Evolutionary conservation across 164 flowering plant species (phyloP), one percentile per base, ranked within the genome.

Genomic region (Aristolochia contorta): DNA sequence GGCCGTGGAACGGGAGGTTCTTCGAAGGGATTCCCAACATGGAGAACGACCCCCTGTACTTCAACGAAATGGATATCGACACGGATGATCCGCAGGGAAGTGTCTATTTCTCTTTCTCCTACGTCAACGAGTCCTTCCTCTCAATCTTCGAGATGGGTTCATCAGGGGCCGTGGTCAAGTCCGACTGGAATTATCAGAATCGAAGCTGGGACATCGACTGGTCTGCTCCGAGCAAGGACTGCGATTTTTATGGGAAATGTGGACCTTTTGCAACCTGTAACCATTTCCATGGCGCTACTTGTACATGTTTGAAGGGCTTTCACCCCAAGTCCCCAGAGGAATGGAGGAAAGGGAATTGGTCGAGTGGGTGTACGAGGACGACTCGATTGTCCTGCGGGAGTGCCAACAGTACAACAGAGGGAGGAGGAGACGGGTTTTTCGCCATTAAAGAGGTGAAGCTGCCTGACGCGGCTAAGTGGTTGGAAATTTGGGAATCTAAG

Each of bases 101-200:
- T 19, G 45, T 30, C 16, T 58, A 58, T 37, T 43, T 58, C 61
- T 20, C 12, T 5, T 48, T n/a, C 43, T 14, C 47, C 25, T 10
- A 47, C 23, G 12, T 16, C 13, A 33, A 63, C 22, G 6, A 6
- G 19, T 63, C 65, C 16, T 5, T 54, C 9, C 13, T 54, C 22
- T 15, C 65, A 21, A 54, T 48, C 41, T 16, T 63, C 7, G 65
- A 57, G 45, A 12, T 70, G 55, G 25, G 61, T 49, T 51, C 18
- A 19, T 20, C 57, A 0, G 72, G 72, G 1, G 1, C 20, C 1
- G 9, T 51, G 2, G 45, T 52, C 8, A 61, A 60, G 23, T 48
- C 27, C 15, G 51, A 49, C 13, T 72, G 72, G 76, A 32, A 10
- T 3, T 41, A 73, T 21, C 6, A 23, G 25, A 66, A 18, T 10